These are phyloP conservation scores for Linnemannia zychae DNA, from an alignment of 192 early-diverging fungal species.

Conservation along the genomic window DNA sequence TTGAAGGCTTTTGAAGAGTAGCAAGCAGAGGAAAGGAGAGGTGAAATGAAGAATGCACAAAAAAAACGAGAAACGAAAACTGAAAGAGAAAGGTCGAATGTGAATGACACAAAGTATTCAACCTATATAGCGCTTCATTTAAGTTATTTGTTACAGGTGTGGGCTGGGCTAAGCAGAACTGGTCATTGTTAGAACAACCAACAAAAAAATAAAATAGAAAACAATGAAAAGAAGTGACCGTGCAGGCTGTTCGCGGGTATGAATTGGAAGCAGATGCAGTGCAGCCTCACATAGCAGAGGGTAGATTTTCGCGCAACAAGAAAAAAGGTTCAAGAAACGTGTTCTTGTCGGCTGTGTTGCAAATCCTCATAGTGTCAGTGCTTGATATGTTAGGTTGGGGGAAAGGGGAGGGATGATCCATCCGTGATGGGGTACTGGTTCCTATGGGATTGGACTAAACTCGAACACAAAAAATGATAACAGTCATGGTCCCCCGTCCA, in stretches of 20 bases:
- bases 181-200: neutral
- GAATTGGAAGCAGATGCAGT: neutral
- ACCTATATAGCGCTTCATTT: neutral
- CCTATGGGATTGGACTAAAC: neutral
- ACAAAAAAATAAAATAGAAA: neutral
- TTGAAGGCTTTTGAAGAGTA: neutral
- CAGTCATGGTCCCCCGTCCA: no score
- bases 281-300: neutral
- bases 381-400: neutral
- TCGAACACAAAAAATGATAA: neutral
- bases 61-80: neutral
- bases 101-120: no score
- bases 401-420: neutral
- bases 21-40: neutral
- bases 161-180: neutral
- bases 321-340: neutral
- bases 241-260: neutral
- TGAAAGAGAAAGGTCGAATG: neutral
- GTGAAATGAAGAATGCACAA: neutral
- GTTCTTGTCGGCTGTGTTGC: constrained; percentile 3
- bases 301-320: neutral
- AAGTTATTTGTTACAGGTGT: neutral
- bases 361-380: neutral
- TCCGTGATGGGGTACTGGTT: neutral
- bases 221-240: neutral